Conservation (phyloP, 2,329 filamentous ascomycete genomes). For the Pseudocercospora vitis region DNA sequence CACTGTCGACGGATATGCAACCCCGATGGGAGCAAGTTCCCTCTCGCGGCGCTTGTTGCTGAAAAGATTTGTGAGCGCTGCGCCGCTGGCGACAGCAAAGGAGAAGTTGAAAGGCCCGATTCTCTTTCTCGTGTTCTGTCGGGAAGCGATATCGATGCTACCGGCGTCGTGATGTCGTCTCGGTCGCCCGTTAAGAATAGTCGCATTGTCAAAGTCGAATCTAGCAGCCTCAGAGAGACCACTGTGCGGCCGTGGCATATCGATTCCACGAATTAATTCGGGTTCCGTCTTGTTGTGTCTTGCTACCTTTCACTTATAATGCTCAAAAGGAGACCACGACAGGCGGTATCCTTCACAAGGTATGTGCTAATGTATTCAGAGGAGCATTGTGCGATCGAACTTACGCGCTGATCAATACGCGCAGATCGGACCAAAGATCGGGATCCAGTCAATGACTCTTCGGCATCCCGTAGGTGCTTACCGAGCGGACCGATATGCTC, state of each 20-base stretch:
- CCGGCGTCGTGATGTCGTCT: neutral
- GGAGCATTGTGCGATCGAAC: neutral
- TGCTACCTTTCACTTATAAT: neutral
- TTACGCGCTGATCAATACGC: conserved; percentile 5
- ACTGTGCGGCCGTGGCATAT: neutral
- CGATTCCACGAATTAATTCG: neutral
- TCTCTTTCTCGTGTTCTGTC: neutral
- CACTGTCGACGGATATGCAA: neutral
- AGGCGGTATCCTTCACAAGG: neutral
- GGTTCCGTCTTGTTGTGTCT: neutral
- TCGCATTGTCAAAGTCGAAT: neutral
- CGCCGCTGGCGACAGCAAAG: neutral
- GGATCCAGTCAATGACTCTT: neutral
- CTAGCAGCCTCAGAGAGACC: neutral
- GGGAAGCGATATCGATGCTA: neutral
- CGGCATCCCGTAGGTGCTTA: conserved; percentile 4
- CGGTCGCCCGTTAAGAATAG: neutral
- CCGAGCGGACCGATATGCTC: neutral
- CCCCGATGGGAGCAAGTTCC: neutral
- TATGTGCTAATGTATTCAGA: neutral
- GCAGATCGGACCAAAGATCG: neutral
- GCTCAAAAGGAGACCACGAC: neutral
- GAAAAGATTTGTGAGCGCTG: neutral
- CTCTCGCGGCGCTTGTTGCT: neutral
- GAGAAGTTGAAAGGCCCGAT: neutral